phyloP scores from a whole-genome alignment of 805 yeast species.

The Schwanniomyces occidentalis region DNA sequence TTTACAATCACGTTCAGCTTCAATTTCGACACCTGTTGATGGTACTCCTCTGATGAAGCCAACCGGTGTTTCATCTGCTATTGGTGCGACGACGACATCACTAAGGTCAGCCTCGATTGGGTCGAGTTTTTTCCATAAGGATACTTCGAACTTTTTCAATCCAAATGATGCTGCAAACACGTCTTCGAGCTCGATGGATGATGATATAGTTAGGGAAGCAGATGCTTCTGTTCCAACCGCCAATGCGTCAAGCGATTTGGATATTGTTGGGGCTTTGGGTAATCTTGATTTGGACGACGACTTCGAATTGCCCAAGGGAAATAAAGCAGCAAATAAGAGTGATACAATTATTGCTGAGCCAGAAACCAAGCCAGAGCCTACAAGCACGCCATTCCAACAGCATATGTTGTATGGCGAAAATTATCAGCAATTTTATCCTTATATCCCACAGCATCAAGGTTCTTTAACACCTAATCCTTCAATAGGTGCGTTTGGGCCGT shows the following conservation, averaged over 20 bases:
- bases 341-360: neutral
- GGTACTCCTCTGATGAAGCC: neutral
- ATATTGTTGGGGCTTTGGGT: constrained; percentile 49
- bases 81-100: constrained; percentile 2
- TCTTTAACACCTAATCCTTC: constrained; percentile 33
- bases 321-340: constrained; percentile 1
- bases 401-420: constrained; percentile 9
- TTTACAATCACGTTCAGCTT: constrained; percentile 23
- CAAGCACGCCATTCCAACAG: constrained; percentile 3
- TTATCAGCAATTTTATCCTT: constrained; percentile 7
- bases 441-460: constrained; percentile 20
- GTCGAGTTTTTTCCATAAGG: constrained; percentile 27
- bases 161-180: constrained; percentile 10
- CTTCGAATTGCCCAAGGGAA: constrained; percentile 12
- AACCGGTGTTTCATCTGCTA: neutral
- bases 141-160: constrained; percentile 21
- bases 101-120: constrained; percentile 17
- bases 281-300: constrained; percentile 48
- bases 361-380: neutral
- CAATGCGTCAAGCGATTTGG: constrained; percentile 25
- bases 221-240: constrained; percentile 8
- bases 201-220: constrained; percentile 3
- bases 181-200: constrained; percentile 11
- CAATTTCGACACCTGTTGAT: constrained; percentile 13
- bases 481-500: constrained; percentile 17